Evolutionary conservation across 1,284 basidiomycete species (phyloP), one percentile per base, ranked within the genome.

Genomic region (Irpex sp.): DNA sequence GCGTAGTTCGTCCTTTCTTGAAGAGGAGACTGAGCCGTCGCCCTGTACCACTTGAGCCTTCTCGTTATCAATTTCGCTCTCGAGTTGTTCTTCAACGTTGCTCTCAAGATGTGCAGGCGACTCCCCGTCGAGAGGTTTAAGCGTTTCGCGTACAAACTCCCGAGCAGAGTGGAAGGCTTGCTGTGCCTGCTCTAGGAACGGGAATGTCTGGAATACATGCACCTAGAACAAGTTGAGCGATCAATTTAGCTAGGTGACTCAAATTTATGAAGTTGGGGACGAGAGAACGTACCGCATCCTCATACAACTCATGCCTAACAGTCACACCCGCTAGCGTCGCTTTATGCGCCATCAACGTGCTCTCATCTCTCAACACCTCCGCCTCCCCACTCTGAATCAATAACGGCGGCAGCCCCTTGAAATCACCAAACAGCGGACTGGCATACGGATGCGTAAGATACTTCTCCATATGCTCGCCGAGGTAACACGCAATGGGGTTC

Each of bases 401-500:
- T 69, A 98, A 75, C 0, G 96, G 96, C 8, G 96, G 96, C 10
- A 99, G 77, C 7, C 89, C 91, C 33, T 80, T 80, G 68, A 97
- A 88, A 71, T 96, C 87, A 16, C 96, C 96, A 68, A 98, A 99
- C n/a, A 99, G 78, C 0, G 96, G 95, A 65, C 92, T 94, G 5
- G 91, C 96, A 70, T 99, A 99, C 3, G 96, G 96, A 73, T 99
- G 96, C 0, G 95, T 97, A 58, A 98, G 78, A 71, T 93, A 97
- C 62, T 84, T 80, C 69, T 90, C 84, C 69, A 95, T 87, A 42
- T 88, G 82, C 45, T 92, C 90, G 10, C 96, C 96, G 3, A 99
- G 87, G 70, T 98, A 97, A 66, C 96, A 90, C 18, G 85, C 85
- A 56, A 99, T 90, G 0, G 97, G 96, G 72, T 99, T 94, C 70